A percentile compares a stretch with the other conserved stretches of the same genome.
Evolutionary conservation across 345 rosid species (phyloP).

Genomic region (Gossypioides kirkii): DNA sequence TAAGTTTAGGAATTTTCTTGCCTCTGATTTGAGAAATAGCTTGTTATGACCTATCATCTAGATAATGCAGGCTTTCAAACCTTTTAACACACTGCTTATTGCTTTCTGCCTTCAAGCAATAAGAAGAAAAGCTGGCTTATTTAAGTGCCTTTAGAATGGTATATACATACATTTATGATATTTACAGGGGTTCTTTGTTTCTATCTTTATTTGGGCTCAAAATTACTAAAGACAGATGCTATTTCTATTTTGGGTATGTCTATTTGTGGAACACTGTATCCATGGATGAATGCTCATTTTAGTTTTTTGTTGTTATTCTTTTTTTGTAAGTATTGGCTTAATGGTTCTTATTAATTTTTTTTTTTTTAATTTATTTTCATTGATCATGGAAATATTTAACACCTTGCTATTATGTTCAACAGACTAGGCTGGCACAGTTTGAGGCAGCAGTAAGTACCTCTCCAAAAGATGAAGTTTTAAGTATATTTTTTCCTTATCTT

Average conservation of each 20-base stretch:
- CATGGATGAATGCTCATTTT: neutral
- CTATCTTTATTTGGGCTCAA: neutral
- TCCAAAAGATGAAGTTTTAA: constrained; percentile 54
- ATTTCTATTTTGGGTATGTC: neutral
- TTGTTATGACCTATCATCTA: neutral
- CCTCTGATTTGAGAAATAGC: neutral
- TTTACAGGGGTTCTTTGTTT: neutral
- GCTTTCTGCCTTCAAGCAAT: neutral
- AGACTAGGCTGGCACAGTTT: constrained; percentile 73
- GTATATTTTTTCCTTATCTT: neutral
- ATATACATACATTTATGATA: too few species aligned
- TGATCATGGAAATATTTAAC: neutral
- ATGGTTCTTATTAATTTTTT: neutral
- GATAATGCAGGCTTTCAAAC: neutral
- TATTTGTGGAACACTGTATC: neutral
- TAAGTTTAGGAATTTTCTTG: constrained; percentile 1
- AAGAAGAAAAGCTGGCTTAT: neutral
- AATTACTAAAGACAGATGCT: neutral
- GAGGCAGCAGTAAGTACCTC: constrained; percentile 51
- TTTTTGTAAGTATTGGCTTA: neutral
- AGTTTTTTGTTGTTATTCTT: neutral
- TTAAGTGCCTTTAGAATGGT: neutral
- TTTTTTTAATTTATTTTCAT: neutral
- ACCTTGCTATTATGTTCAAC: constrained; percentile 23
- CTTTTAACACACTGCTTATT: neutral